Percentiles rank a stretch among this genome's conserved stretches.
Conservation (phyloP, 2,329 filamentous ascomycete species). For the Teratosphaeria epicoccoides region DNA sequence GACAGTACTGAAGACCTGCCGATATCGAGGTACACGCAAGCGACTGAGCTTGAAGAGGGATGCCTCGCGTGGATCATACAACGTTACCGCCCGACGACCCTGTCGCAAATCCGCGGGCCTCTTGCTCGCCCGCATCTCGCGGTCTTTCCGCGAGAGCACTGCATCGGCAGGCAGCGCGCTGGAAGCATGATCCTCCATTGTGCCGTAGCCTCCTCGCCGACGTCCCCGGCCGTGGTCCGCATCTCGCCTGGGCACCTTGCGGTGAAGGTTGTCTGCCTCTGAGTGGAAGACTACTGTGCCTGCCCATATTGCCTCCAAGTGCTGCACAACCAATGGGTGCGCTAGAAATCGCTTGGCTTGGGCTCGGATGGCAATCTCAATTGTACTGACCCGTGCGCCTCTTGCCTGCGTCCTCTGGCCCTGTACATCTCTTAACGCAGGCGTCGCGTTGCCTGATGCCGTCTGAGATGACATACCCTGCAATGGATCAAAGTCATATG, state of each 20-base stretch:
- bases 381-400: slow-evolving; percentile 70
- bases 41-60: slow-evolving; percentile 87
- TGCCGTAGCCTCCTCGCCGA: slow-evolving; percentile 29
- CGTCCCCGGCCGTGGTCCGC: slow-evolving; percentile 18
- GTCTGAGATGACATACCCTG: slow-evolving; percentile 58
- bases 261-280: slow-evolving; percentile 72
- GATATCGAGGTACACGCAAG: slow-evolving; percentile 80
- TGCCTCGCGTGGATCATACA: slow-evolving; percentile 85
- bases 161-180: slow-evolving; percentile 22
- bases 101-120: slow-evolving; percentile 21
- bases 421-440: slow-evolving; percentile 11
- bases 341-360: slow-evolving; percentile 88
- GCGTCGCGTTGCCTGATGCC: slow-evolving; percentile 23
- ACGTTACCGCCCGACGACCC: slow-evolving; percentile 62
- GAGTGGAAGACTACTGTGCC: slow-evolving; percentile 93
- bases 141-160: slow-evolving; percentile 19
- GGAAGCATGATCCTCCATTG: slow-evolving; percentile 18
- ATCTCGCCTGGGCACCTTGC: slow-evolving; percentile 32
- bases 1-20: slow-evolving; percentile 78
- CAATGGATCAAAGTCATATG: slow-evolving; percentile 88
- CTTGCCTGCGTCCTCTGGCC: slow-evolving; percentile 41
- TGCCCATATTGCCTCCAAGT: slow-evolving; percentile 95
- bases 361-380: slow-evolving; percentile 86
- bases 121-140: slow-evolving; percentile 10
- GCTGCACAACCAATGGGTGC: slow-evolving; percentile 83